Conservation (phyloP, 805 yeast species). For the Candida gorgasii region DNA sequence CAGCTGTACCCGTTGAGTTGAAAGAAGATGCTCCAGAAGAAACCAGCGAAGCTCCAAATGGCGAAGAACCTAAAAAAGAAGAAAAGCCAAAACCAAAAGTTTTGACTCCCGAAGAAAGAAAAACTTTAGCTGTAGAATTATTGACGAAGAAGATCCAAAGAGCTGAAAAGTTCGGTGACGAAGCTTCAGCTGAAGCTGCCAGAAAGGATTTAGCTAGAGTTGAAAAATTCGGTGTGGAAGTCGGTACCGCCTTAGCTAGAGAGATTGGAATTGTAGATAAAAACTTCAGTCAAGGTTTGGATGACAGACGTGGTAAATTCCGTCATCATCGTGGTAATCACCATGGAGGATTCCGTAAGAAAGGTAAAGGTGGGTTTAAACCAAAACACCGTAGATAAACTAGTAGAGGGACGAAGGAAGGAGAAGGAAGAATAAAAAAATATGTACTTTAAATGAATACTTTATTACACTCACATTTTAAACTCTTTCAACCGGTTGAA, state of each 20-base stretch:
- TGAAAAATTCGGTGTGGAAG: conserved; percentile 80
- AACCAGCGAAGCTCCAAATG: background rate
- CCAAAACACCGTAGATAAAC: conserved; percentile 9
- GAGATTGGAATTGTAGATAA: conserved; percentile 60
- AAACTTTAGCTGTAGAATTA: conserved; percentile 64
- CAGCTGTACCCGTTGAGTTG: conserved; percentile 16
- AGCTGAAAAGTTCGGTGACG: conserved; percentile 77
- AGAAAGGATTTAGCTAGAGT: conserved; percentile 68
- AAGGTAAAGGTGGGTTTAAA: background rate
- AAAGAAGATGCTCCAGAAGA: too few species aligned
- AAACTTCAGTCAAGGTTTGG: conserved; percentile 26
- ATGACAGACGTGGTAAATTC: conserved; percentile 9
- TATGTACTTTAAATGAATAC: conserved; percentile 4
- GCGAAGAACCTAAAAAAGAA: conserved; percentile 14
- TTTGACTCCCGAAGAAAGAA: conserved; percentile 68
- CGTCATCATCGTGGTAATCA: background rate
- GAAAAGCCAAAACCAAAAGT: conserved; percentile 38
- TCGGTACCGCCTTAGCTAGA: conserved; percentile 62
- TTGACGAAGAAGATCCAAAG: conserved; percentile 68
- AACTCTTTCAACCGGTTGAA: background rate
- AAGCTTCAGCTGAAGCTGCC: conserved; percentile 52
- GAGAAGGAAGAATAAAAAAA: conserved; percentile 1
- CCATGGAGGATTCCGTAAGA: conserved; percentile 1
- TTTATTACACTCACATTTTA: background rate
- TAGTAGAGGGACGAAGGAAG: background rate